Percentiles rank a stretch among this genome's conserved stretches.
phyloP scores from a whole-genome alignment of 2,329 filamentous ascomycete species.

The Sporothrix brasiliensis region DNA sequence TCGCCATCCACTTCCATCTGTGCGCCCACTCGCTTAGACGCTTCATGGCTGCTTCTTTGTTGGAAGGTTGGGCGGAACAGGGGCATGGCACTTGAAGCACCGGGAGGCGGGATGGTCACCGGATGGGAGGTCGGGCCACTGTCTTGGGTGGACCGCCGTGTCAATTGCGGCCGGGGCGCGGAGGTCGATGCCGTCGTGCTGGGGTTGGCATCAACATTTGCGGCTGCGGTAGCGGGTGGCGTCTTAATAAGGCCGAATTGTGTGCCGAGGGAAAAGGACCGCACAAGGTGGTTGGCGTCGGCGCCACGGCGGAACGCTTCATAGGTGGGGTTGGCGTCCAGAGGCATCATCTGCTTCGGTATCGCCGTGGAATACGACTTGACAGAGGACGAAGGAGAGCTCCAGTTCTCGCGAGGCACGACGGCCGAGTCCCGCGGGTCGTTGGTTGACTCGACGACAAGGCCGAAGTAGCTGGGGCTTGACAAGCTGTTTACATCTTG shows the following conservation, averaged over 20 bases:
- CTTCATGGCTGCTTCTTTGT: conserved; percentile 12
- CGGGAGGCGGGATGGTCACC: conserved; percentile 21
- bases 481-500: conserved; percentile 50
- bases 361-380: conserved; percentile 69
- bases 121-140: conserved; percentile 49
- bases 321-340: conserved; percentile 79
- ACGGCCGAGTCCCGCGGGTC: conserved; percentile 66
- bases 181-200: not conserved
- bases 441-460: conserved; percentile 63
- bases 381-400: conserved; percentile 67
- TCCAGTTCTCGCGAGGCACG: conserved; percentile 73
- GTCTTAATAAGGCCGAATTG: conserved; percentile 39
- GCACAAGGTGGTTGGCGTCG: conserved; percentile 61
- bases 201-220: conserved; percentile 3
- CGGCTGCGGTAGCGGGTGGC: not conserved
- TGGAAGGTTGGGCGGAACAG: not conserved
- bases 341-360: conserved; percentile 64
- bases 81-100: conserved; percentile 6
- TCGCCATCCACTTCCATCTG: conserved; percentile 53
- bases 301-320: conserved; percentile 75
- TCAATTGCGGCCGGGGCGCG: conserved; percentile 15
- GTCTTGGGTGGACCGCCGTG: conserved; percentile 53
- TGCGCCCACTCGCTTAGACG: conserved; percentile 26
- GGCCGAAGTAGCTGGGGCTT: conserved; percentile 87
- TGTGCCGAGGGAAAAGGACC: conserved; percentile 54